A percentile compares a stretch with the other conserved stretches of the same genome.
Evolutionary conservation across 2,329 filamentous ascomycete species (phyloP).

Genomic region (Capronia americana): DNA sequence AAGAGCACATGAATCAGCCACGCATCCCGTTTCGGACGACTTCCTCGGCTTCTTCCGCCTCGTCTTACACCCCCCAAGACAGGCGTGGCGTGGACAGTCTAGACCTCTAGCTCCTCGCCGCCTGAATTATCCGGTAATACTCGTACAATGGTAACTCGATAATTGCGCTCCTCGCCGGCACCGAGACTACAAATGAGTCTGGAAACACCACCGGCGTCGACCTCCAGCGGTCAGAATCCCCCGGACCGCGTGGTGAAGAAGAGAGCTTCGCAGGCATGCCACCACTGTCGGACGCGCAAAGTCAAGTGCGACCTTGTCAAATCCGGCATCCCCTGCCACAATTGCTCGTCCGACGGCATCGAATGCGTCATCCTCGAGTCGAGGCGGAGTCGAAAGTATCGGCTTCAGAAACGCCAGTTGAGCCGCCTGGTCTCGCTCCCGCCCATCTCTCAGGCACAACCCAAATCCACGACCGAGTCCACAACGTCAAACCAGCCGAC

Average conservation of each 20-base stretch:
- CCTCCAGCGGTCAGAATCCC: constrained; percentile 6
- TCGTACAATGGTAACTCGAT: constrained; percentile 4
- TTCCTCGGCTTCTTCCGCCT: background rate
- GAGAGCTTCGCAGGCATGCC: constrained; percentile 43
- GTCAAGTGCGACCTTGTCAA: constrained; percentile 46
- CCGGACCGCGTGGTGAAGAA: constrained; percentile 28
- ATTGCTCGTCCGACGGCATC: constrained; percentile 31
- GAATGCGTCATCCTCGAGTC: constrained; percentile 35
- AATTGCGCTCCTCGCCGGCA: background rate
- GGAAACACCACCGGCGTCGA: background rate
- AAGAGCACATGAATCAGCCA: background rate
- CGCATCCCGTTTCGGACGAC: background rate
- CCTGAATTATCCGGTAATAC: too few species aligned
- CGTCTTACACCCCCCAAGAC: background rate
- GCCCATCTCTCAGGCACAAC: constrained; percentile 26
- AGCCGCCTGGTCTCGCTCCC: constrained; percentile 25
- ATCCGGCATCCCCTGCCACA: constrained; percentile 32
- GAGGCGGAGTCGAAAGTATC: constrained; percentile 34
- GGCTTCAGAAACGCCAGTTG: constrained; percentile 35
- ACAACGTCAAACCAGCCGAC: background rate
- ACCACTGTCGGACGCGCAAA: constrained; percentile 46
- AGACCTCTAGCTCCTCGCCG: background rate
- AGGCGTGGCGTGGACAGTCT: background rate
- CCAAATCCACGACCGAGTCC: constrained; percentile 11
- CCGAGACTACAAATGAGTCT: constrained; percentile 5